phyloP scores from a whole-genome alignment of 768 basidiomycete species.

The Podaxis mareebaensis region DNA sequence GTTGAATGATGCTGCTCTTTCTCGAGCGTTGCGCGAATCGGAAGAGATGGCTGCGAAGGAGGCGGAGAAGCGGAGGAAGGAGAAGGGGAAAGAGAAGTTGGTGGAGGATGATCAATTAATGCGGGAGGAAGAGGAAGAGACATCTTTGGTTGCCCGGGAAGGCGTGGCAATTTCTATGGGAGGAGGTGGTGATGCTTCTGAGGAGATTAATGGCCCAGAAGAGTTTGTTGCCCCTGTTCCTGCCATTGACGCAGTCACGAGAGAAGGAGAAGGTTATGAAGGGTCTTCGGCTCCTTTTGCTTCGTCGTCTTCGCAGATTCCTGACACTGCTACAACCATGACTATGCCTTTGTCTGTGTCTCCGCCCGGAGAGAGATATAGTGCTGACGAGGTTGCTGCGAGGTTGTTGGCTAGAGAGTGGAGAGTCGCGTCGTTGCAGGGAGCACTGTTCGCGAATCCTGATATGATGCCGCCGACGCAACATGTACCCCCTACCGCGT shows the following conservation, averaged over 20 bases:
- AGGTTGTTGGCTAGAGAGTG: constrained; percentile 11
- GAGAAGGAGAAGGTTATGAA: neutral
- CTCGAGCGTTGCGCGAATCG: constrained; percentile 28
- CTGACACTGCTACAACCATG: neutral
- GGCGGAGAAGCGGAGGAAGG: constrained; percentile 14
- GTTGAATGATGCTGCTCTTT: constrained; percentile 26
- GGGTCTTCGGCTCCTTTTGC: neutral
- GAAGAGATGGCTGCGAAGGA: constrained; percentile 28
- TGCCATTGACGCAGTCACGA: constrained; percentile 9
- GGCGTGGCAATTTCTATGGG: neutral
- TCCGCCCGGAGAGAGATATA: neutral
- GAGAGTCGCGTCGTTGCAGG: constrained; percentile 14
- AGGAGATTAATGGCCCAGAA: neutral
- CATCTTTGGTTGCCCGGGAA: neutral
- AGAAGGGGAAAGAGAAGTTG: constrained; percentile 3
- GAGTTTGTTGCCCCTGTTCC: constrained; percentile 2
- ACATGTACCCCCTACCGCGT: neutral
- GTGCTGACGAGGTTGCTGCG: constrained; percentile 7
- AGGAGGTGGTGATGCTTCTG: constrained; percentile 3
- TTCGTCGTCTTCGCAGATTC: neutral
- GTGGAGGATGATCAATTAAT: neutral
- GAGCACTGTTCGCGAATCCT: constrained; percentile 7
- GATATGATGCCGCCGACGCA: neutral
- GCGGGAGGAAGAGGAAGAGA: neutral
- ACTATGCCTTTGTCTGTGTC: constrained; percentile 5